Base-by-base conservation (phyloP, 805 yeast species). In the Lachancea mirantina region DNA sequence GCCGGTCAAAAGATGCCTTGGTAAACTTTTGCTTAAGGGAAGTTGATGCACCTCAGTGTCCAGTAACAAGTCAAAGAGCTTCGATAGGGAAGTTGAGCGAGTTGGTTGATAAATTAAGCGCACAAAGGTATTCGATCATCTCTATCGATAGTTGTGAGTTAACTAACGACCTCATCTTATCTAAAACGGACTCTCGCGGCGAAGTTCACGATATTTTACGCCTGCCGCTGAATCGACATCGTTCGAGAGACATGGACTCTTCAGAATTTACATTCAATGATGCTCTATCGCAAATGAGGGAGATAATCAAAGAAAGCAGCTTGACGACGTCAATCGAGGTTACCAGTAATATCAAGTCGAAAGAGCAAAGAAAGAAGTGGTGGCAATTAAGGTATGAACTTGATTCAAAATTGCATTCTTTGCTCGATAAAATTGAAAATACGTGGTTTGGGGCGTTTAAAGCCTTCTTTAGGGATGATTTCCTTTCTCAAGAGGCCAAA, bases 381-480 rank as follows among this genome's bases (percentile, higher is more conserved):
- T 92, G 96, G 95, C 65, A 67, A 24, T 60, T 62, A 18, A 61
- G 96, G 30, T 73, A 72, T 35, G 57, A 55, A 0, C 59, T 87
- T 11, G 96, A 89, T 52, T 52, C 61, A 7, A 55, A 68, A 28
- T 49, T 89, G 32, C 53, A 67, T 23, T 55, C 53, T 2, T 54
- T 87, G n/a, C 50, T 89, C n/a, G 46, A 52, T 1, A 62, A 62
- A 19, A 68, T 84, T 6, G 89, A 84, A 34, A 52, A 54, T 14
- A 59, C 62, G 35, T 84, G 96, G 88, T 59, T 89, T 22, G 85
- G 89, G 9, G 94, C 89, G 0, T 82, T 85, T 43, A 60, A 60
- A 32, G 78, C 87, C 0, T 49, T 84, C 2, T 79, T 88, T 49
- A 59, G 63, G 24, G 58, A 61, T 1, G 41, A 41, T 6, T 44